Evolutionary conservation across 805 yeast genomes (phyloP).

Genomic region (Tanozyma kutaoensis): DNA sequence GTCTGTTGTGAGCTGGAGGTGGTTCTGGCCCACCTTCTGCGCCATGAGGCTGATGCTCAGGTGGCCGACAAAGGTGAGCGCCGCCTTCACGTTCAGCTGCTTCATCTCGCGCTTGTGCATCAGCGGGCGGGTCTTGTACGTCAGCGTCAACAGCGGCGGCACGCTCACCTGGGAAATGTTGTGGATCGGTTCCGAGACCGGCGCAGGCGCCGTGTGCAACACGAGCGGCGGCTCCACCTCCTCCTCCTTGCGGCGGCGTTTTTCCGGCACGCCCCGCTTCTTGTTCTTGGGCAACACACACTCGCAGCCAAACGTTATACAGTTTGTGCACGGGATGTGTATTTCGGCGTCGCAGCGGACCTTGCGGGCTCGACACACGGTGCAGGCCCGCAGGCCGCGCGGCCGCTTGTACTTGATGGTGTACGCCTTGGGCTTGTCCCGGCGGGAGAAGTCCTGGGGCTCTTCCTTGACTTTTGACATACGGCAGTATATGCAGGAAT

Average conservation of each 20-base stretch:
- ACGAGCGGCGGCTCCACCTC: neutral
- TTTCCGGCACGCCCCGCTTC: no score
- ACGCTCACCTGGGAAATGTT: constrained; percentile 27
- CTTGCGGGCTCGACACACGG: constrained; percentile 65
- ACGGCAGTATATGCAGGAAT: no score
- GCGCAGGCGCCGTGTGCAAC: neutral
- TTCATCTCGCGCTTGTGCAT: constrained; percentile 20
- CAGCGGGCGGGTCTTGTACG: constrained; percentile 23
- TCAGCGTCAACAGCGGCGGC: constrained; percentile 30
- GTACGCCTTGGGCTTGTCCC: constrained; percentile 27
- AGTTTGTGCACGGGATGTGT: constrained; percentile 44
- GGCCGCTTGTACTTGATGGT: constrained; percentile 37
- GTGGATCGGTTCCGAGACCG: constrained; percentile 22
- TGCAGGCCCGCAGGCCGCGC: constrained; percentile 61
- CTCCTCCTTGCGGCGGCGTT: no score
- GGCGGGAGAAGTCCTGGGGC: no score
- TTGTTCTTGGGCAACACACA: constrained; percentile 55
- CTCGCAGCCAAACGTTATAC: constrained; percentile 59
- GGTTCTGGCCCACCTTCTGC: constrained; percentile 33
- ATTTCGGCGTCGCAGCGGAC: constrained; percentile 68
- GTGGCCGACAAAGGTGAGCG: constrained; percentile 39
- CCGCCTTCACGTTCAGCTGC: constrained; percentile 8
- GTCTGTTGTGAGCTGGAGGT: constrained; percentile 31
- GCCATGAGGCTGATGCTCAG: constrained; percentile 36
- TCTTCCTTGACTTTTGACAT: no score